Base-by-base conservation (phyloP, 495 filamentous ascomycete species). In the Aspergillus cavernicola region DNA sequence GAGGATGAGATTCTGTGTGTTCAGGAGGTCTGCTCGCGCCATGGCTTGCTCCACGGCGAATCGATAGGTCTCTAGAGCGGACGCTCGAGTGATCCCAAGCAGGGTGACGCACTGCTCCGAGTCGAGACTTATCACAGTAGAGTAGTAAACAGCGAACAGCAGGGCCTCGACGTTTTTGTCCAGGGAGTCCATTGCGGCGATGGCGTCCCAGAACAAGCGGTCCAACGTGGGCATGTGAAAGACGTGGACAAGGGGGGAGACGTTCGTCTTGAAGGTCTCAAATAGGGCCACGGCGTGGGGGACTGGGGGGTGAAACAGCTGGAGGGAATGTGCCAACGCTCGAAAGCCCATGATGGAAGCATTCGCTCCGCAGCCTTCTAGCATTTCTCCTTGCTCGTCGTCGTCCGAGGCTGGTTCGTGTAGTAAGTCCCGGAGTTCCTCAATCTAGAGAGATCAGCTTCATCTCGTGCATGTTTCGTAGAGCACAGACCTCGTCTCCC, bases 61-160 rank as follows among this genome's bases (percentile, higher is more conserved):
- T 37, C 70, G 63, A 38, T 65, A 73, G 1, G 28, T 46, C 28
- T 46, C 42, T 12, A 38, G 55, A 60, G 20, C 58, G 56, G 35
- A 77, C 50, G 18, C 66, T 64, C 1, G 60, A 16, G 16, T 28
- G 62, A 56, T 4, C 59, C 48, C 38, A 66, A 56, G 11, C 63
- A 66, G 26, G 42, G 29, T 0, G 54, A 55, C 3, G 66, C 52
- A 22, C 72, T 66, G 41, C 1, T 65, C 64, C 2, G 57, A 38
- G 16, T 58, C 57, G 1, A 77, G 38, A 12, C 65, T 60, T 6
- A 70, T 76, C 0, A 70, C 62, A 9, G 70, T 71, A 20, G 63
- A 58, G 40, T 70, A 77, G 52, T 72, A 77, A 6, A 77, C 68
- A 0, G 74, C 62, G 53, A 77, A 75, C n/a, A 77, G 59, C 19